These are phyloP conservation scores for Rhododendron griersonianum DNA, from an alignment of 148 eudicot species.

Conservation along the genomic window DNA sequence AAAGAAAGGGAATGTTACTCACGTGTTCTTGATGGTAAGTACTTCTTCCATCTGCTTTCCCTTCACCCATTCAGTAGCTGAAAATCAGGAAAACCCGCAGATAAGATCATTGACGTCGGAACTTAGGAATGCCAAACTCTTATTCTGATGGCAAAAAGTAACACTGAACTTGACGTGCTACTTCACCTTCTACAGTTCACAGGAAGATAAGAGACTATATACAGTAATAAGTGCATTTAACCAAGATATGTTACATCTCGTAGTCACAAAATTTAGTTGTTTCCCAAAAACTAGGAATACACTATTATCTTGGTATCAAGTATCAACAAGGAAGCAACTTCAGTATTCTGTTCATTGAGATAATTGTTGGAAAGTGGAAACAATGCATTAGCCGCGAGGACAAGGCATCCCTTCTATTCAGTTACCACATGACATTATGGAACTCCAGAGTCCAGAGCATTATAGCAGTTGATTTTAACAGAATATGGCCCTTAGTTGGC, in stretches of 20 bases:
- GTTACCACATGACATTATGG: neutral
- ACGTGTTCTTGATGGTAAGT: conserved; percentile 73
- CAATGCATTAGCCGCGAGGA: neutral
- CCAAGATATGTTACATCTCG: neutral
- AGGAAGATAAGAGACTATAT: neutral
- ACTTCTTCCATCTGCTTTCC: conserved; percentile 88
- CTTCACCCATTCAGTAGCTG: conserved; percentile 95
- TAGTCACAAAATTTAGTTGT: neutral
- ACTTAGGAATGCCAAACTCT: neutral
- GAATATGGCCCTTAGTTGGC: neutral
- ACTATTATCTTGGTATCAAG: neutral
- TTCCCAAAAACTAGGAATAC: neutral
- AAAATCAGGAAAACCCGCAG: conserved; percentile 13
- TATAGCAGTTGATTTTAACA: neutral
- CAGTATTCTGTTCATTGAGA: neutral
- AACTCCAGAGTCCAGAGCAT: neutral
- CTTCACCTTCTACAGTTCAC: neutral
- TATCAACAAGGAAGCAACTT: neutral
- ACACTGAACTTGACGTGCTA: neutral
- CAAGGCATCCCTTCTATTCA: neutral
- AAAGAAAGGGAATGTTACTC: conserved; percentile 21
- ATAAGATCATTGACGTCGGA: neutral
- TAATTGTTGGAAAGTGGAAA: neutral
- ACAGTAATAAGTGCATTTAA: neutral
- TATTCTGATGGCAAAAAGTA: neutral